phyloP scores from a whole-genome alignment of 2,329 filamentous ascomycete species.

The Huntiella bhutanensis region DNA sequence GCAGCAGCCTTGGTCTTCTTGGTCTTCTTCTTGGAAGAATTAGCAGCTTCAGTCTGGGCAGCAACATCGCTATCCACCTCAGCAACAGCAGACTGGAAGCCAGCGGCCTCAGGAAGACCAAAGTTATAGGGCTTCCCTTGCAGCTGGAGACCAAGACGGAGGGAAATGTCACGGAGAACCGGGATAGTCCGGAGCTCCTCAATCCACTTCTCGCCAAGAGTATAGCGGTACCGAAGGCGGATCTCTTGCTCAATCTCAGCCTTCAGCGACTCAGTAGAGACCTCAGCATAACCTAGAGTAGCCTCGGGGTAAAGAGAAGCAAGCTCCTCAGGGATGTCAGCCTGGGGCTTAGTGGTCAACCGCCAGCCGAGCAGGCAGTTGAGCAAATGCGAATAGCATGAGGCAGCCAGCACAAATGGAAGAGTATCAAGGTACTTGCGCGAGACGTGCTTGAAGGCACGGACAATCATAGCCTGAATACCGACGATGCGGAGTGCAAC shows the following conservation, averaged over 20 bases:
- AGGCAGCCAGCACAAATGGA: conserved; percentile 59
- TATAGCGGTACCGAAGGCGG: conserved; percentile 55
- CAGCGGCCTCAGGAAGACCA: conserved; percentile 10
- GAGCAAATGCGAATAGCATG: conserved; percentile 68
- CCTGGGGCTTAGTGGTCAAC: conserved; percentile 57
- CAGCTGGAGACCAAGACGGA: conserved; percentile 82
- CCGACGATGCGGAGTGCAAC: conserved; percentile 59
- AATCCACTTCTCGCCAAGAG: conserved; percentile 49
- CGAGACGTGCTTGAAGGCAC: conserved; percentile 84
- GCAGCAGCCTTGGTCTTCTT: conserved; percentile 42
- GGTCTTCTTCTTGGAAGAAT: conserved; percentile 30
- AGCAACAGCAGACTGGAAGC: conserved; percentile 14
- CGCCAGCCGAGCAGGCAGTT: conserved; percentile 76
- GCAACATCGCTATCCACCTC: conserved; percentile 18
- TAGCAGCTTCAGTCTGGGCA: conserved; percentile 19
- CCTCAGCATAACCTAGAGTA: conserved; percentile 61
- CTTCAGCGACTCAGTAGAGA: conserved; percentile 55
- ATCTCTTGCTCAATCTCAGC: conserved; percentile 55
- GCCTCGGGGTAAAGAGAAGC: conserved; percentile 61
- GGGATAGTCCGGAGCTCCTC: conserved; percentile 54
- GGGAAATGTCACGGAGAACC: conserved; percentile 67
- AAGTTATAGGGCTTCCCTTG: conserved; percentile 43
- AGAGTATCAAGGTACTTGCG: conserved; percentile 62
- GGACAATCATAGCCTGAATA: conserved; percentile 83
- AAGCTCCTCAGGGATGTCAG: conserved; percentile 58